These are phyloP conservation scores for Usnea hakonensis DNA, from an alignment of 495 filamentous ascomycete genomes.

Conservation along the genomic window DNA sequence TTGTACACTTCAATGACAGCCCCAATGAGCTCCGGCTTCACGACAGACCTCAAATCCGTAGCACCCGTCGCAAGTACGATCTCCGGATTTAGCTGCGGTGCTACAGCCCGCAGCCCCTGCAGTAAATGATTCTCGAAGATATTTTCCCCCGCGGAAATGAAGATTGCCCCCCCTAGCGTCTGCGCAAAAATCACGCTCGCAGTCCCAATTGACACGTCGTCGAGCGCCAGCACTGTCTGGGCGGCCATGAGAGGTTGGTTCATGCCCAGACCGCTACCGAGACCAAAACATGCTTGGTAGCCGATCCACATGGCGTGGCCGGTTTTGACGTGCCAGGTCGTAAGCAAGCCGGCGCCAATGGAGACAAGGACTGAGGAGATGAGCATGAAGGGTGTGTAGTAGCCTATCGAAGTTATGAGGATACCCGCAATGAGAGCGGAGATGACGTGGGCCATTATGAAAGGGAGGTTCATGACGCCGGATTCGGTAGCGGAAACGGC, in stretches of 20 bases:
- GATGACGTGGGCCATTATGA: conserved; percentile 49
- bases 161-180: conserved; percentile 64
- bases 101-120: conserved; percentile 42
- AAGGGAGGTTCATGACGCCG: conserved; percentile 46
- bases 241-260: conserved; percentile 62
- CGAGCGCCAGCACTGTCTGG: conserved; percentile 55
- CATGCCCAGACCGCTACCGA: conserved; percentile 61
- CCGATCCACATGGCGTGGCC: conserved; percentile 60
- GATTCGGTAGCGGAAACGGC: conserved; percentile 36
- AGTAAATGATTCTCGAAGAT: conserved; percentile 68
- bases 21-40: conserved; percentile 36
- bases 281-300: conserved; percentile 63
- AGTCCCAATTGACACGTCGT: conserved; percentile 61
- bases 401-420: conserved; percentile 55
- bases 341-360: conserved; percentile 64
- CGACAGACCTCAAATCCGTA: conserved; percentile 48
- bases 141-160: conserved; percentile 69
- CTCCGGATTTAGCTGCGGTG: conserved; percentile 43
- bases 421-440: conserved; percentile 55
- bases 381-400: conserved; percentile 73
- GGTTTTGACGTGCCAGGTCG: conserved; percentile 52
- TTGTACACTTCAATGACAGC: conserved; percentile 64
- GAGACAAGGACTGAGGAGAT: conserved; percentile 46
- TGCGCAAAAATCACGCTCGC: conserved; percentile 57
- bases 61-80: conserved; percentile 56